phyloP scores from a whole-genome alignment of 2,329 filamentous ascomycete genomes.

The Phyllosticta ampelicida region DNA sequence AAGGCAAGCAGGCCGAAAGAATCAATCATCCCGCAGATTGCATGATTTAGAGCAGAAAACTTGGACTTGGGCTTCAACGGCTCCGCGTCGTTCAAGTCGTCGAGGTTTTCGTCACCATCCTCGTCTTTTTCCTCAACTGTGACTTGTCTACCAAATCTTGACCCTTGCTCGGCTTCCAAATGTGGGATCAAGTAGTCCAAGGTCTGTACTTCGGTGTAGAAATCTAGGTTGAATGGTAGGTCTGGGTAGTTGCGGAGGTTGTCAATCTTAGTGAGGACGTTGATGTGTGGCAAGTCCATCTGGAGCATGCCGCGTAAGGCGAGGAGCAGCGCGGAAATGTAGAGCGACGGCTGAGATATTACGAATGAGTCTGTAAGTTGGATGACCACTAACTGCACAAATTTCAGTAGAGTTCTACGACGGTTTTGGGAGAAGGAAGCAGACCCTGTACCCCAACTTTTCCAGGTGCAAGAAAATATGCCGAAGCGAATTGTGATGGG shows the following conservation, averaged over 20 bases:
- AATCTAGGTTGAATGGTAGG: constrained; percentile 90
- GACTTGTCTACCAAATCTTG: constrained; percentile 10
- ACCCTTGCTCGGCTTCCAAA: constrained; percentile 60
- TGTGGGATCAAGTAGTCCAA: constrained; percentile 72
- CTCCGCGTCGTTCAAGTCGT: constrained; percentile 3
- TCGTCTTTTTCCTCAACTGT: background rate
- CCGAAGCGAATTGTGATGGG: constrained; percentile 81
- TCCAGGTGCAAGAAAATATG: constrained; percentile 87
- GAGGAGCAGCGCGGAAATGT: constrained; percentile 86
- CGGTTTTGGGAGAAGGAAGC: constrained; percentile 24
- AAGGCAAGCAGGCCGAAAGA: constrained; percentile 85
- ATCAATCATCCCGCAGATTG: constrained; percentile 76
- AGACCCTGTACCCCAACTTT: constrained; percentile 82
- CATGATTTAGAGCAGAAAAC: constrained; percentile 74
- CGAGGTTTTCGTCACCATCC: constrained; percentile 6
- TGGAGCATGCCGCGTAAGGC: constrained; percentile 95
- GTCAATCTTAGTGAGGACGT: constrained; percentile 96
- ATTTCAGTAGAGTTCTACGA: constrained; percentile 16
- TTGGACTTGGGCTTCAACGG: constrained; percentile 40
- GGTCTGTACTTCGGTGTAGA: constrained; percentile 95
- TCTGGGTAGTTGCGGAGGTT: constrained; percentile 77
- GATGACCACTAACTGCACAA: constrained; percentile 71
- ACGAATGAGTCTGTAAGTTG: constrained; percentile 93
- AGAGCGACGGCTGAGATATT: constrained; percentile 84
- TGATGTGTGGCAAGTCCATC: constrained; percentile 92